Evolutionary conservation across 2,329 filamentous ascomycete genomes (phyloP).

Genomic region (Aspergillus luchuensis): DNA sequence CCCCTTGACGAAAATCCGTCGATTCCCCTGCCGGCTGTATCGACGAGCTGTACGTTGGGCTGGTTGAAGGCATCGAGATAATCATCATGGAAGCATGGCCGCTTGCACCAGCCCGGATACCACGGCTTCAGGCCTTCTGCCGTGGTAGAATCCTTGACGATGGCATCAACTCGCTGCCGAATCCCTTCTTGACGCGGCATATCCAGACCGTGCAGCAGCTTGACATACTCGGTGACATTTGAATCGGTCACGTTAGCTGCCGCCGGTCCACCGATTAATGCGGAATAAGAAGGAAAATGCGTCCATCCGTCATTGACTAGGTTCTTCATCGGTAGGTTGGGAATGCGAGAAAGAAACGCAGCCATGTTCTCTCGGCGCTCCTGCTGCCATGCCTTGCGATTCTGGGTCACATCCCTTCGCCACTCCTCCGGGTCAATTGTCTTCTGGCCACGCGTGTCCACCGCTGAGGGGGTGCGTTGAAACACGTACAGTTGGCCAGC

Average conservation of each 20-base stretch:
- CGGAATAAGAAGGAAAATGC: slow-evolving; percentile 14
- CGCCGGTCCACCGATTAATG: slow-evolving; percentile 1
- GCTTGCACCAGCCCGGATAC: slow-evolving; percentile 66
- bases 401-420: slow-evolving; percentile 23
- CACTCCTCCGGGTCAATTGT: slow-evolving; percentile 19
- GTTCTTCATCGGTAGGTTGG: too few species aligned
- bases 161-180: slow-evolving; percentile 45
- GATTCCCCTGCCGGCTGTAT: slow-evolving; percentile 44
- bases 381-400: slow-evolving; percentile 28
- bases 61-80: slow-evolving; percentile 59
- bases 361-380: slow-evolving; percentile 30
- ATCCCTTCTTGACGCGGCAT: neutral
- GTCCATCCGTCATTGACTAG: slow-evolving; percentile 39
- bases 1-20: too few species aligned
- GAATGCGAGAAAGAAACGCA: slow-evolving; percentile 32
- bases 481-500: slow-evolving; percentile 40
- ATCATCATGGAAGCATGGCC: slow-evolving; percentile 63
- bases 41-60: slow-evolving; percentile 60
- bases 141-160: slow-evolving; percentile 56
- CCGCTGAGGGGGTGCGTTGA: slow-evolving; percentile 45
- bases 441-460: slow-evolving; percentile 36
- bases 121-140: slow-evolving; percentile 59
- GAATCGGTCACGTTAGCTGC: neutral
- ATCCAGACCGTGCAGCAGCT: neutral
- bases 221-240: neutral